Evolutionary conservation across 2,329 filamentous ascomycete species (phyloP), one percentile per base, ranked within the genome.

Genomic region (Aspergillus transmontanensis): DNA sequence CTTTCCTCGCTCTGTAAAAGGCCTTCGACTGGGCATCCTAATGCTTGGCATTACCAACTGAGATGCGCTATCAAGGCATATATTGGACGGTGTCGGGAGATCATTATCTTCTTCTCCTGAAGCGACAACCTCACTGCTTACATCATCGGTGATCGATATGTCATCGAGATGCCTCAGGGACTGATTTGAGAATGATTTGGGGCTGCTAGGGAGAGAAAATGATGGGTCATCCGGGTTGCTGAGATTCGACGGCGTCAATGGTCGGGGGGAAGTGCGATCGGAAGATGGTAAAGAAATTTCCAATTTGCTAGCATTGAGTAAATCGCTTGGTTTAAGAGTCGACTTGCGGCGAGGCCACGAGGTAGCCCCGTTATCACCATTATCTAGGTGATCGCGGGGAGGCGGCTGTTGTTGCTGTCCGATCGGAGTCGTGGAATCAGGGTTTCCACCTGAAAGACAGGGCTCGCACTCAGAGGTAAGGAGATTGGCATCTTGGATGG

Each of bases 21-120:
- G 94, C 58, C 93, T 86, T 57, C 95, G 88, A 64, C 88, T 91
- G 4, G 95, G 94, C 87, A 99, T 95, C 65, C 87, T 89, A 71
- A 99, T 90, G 73, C 93, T 97, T 6, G 95, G 95, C 95, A 99
- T 99, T 64, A 99, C 92, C n/a, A 99, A 85, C 77, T 98, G 94
- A n/a, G 81, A 80, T 14, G 80, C 71, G 72, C 80, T 77, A 63
- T 79, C 77, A 32, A 73, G 71, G 3, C 64, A 68, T 36, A 76
- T 59, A 56, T 72, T 71, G 11, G 71, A 70, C 10, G 75, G 74
- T 9, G 66, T 69, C 11, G 64, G 59, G 14, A 64, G 57, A 21
- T 74, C 73, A 41, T 81, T 83, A 74, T 86, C 89, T 72, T 87
- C 81, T 69, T 89, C 81, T 66, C 84, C 80, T 71, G 84, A 87